Percentiles rank a stretch among this genome's conserved stretches.
Conservation (phyloP, 768 basidiomycete genomes). For the Grammothele lineata region DNA sequence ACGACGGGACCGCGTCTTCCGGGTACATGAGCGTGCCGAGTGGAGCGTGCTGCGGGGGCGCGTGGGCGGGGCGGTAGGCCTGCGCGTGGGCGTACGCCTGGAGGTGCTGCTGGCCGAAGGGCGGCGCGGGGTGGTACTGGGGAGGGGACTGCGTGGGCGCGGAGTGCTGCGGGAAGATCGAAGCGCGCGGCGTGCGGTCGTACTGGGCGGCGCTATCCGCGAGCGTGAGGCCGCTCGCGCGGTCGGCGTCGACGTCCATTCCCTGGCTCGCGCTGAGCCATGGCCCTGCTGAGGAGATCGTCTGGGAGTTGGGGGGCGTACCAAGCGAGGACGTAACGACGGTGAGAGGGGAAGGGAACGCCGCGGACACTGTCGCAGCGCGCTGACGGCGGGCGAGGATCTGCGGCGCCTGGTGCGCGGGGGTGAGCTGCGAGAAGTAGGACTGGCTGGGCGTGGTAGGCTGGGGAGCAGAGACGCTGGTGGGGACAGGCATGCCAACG, state of each 20-base stretch:
- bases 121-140: conserved; percentile 1
- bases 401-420: too few relatives aligned
- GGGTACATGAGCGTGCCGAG: too few relatives aligned
- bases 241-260: background rate
- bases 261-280: too few relatives aligned
- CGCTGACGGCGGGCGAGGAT: conserved; percentile 21
- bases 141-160: conserved; percentile 5
- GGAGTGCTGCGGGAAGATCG: conserved; percentile 17
- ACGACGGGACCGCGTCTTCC: background rate
- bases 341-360: conserved; percentile 26
- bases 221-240: background rate
- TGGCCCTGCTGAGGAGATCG: background rate
- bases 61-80: too few relatives aligned
- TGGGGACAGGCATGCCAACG: too few relatives aligned
- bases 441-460: too few relatives aligned
- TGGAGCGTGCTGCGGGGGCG: too few relatives aligned
- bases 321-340: conserved; percentile 34
- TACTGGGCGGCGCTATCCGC: conserved; percentile 13
- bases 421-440: conserved; percentile 7
- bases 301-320: too few relatives aligned
- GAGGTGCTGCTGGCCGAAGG: too few relatives aligned
- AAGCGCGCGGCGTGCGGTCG: conserved; percentile 20
- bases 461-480: too few relatives aligned
- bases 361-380: conserved; percentile 20
- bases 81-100: too few relatives aligned